Evolutionary conservation across 345 rosid species (phyloP), one percentile per base, ranked within the genome.

Genomic region (Citrus unshiu): DNA sequence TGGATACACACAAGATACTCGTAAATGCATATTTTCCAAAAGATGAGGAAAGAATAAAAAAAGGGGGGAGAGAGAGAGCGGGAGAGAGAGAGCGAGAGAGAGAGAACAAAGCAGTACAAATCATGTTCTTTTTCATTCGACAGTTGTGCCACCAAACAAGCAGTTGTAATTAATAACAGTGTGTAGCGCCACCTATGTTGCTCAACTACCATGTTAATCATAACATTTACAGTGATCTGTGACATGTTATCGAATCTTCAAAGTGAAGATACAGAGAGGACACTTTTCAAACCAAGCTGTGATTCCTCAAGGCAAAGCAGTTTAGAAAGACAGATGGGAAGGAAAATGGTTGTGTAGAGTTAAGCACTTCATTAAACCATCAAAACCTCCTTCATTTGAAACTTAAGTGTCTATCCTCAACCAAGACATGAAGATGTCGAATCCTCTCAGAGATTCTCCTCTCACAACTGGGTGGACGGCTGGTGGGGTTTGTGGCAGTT

Each of bases 401-500:
- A 29, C 27, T 25, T 10, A 63, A 40, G 19, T 8, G 58, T 68
- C 59, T 14, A 29, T 14, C 37, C 75, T 27, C 63, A 67, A 64
- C 51, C 27, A 58, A 49, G 64, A 61, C 69, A 60, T 60, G 75
- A 61, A 63, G 62, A 75, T 77, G 57, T 71, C 71, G 24, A 78
- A 68, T 79, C 62, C 56, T 78, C 78, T 69, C 9, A 7, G 92
- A 40, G 93, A 39, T 69, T 77, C 74, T 77, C 80, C 83, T 18
- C 89, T 91, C 73, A 80, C 22, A 34, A 75, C 63, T 7, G 88
- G 92, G 73, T 79, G 86, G 71, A 74, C 74, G 3, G 88, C 79
- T 3, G 91, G 87, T 60, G 85, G 77, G 58, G 74, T 83, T 77
- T 72, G 83, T 21, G 81, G 85, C 63, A 46, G 58, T 30, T 62